These are phyloP conservation scores for Gnomoniopsis sp. DNA, from an alignment of 2,329 filamentous ascomycete genomes.

Conservation along the genomic window DNA sequence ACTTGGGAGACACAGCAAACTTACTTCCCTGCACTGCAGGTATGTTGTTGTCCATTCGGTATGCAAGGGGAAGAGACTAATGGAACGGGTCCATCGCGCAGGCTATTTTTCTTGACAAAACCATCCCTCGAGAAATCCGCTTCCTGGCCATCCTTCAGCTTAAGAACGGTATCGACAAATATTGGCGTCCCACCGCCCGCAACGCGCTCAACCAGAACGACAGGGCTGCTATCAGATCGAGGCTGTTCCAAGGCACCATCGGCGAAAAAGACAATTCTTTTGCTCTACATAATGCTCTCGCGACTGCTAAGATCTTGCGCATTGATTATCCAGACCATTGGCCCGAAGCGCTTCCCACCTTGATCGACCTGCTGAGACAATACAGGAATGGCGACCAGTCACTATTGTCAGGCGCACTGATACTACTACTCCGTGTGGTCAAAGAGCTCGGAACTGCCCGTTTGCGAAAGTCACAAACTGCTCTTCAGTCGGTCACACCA, in stretches of 20 bases:
- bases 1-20: slow-evolving; percentile 66
- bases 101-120: slow-evolving; percentile 78
- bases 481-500: slow-evolving; percentile 73
- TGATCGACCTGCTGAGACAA: slow-evolving; percentile 63
- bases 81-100: slow-evolving; percentile 31
- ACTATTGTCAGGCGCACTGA: slow-evolving; percentile 68
- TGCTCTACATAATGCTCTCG: slow-evolving; percentile 82
- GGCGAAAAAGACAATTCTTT: slow-evolving; percentile 72
- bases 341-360: slow-evolving; percentile 58
- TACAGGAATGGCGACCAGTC: slow-evolving; percentile 56
- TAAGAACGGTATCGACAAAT: slow-evolving; percentile 94
- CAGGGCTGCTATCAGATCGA: slow-evolving; percentile 71
- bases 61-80: neutral
- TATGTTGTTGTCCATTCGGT: slow-evolving; percentile 28
- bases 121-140: slow-evolving; percentile 72
- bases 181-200: slow-evolving; percentile 67
- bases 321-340: slow-evolving; percentile 89
- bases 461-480: slow-evolving; percentile 69
- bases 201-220: slow-evolving; percentile 72
- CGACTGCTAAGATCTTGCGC: slow-evolving; percentile 81
- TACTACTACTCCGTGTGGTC: slow-evolving; percentile 78
- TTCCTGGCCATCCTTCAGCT: slow-evolving; percentile 91
- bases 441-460: slow-evolving; percentile 87
- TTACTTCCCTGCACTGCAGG: slow-evolving; percentile 69
- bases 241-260: slow-evolving; percentile 72